phyloP scores from a whole-genome alignment of 257 asterid species.

The Paraleonurus japonicus region DNA sequence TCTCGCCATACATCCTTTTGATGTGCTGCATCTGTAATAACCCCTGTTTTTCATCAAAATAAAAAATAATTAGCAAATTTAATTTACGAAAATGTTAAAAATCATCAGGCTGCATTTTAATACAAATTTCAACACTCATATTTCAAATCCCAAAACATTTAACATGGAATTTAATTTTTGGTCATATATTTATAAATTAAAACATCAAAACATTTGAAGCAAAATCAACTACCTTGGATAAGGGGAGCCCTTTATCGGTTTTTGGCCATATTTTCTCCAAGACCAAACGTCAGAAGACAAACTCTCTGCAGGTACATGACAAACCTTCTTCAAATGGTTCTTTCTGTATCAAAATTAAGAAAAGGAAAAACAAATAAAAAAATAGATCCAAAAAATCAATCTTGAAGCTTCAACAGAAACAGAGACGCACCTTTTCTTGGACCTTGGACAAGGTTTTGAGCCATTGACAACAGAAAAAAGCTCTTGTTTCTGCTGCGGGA shows the following conservation, averaged over 20 bases:
- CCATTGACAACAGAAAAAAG: conserved; percentile 32
- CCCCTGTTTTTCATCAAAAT: conserved; percentile 35
- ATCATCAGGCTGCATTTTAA: not conserved
- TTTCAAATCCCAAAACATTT: not conserved
- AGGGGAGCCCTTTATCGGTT: conserved; percentile 94
- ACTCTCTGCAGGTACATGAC: conserved; percentile 73
- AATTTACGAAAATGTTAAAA: not conserved
- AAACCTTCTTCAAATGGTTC: conserved; percentile 72
- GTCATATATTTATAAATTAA: not conserved
- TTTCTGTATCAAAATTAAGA: conserved; percentile 45
- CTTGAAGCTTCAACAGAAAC: not conserved
- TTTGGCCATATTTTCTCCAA: conserved; percentile 98
- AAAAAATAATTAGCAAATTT: not conserved
- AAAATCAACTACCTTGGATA: conserved; percentile 58
- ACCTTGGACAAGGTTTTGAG: conserved; percentile 48
- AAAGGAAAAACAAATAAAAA: not conserved
- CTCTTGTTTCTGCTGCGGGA: conserved; percentile 35
- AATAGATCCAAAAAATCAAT: conserved; percentile 10
- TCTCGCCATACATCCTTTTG: conserved; percentile 60
- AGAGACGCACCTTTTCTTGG: conserved; percentile 68
- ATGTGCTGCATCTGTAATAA: conserved; percentile 61
- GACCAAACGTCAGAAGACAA: conserved; percentile 86
- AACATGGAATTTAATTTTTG: not conserved
- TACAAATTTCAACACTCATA: not conserved
- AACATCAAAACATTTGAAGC: not conserved